Evolutionary conservation across 2,329 filamentous ascomycete genomes (phyloP).

Genomic region (Akanthomyces uredinophilus): DNA sequence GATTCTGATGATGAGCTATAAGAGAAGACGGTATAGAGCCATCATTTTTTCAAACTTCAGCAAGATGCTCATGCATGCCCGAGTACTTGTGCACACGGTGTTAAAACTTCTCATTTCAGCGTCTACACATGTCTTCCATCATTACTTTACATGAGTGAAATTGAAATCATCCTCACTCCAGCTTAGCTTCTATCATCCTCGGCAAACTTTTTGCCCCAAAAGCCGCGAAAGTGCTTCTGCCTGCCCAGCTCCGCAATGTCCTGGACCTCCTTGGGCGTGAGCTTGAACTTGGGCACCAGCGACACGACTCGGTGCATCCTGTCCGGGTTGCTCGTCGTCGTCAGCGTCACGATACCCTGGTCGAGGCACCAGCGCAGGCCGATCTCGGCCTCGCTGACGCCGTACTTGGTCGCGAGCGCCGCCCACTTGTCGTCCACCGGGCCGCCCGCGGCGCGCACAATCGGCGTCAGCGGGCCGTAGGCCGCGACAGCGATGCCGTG

Average conservation of each 20-base stretch:
- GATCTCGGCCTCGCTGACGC: slow-evolving; percentile 50
- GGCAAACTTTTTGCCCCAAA: slow-evolving; percentile 51
- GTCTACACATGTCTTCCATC: too few relatives aligned
- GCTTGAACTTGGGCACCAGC: slow-evolving; percentile 49
- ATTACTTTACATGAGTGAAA: too few relatives aligned
- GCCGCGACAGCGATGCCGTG: slow-evolving; percentile 52
- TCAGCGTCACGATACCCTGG: slow-evolving; percentile 53
- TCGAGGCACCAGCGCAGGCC: slow-evolving; percentile 57
- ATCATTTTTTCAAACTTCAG: background rate
- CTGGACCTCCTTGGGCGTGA: slow-evolving; percentile 54
- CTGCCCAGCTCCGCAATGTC: slow-evolving; percentile 51
- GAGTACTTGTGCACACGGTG: background rate
- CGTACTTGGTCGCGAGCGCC: slow-evolving; percentile 52
- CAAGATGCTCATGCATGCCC: too few relatives aligned
- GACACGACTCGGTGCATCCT: slow-evolving; percentile 51
- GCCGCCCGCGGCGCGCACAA: slow-evolving; percentile 43
- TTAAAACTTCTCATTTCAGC: background rate
- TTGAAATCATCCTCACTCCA: background rate
- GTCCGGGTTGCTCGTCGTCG: slow-evolving; percentile 54
- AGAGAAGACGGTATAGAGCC: background rate
- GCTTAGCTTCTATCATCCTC: slow-evolving; percentile 40
- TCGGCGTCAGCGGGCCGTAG: slow-evolving; percentile 51
- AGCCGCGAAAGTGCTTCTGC: slow-evolving; percentile 57
- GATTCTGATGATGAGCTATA: slow-evolving; percentile 54
- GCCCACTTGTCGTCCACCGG: slow-evolving; percentile 49